Evolutionary conservation across 169 alveolate genomes (phyloP).

Genomic region (Amoebophrya sp.): DNA sequence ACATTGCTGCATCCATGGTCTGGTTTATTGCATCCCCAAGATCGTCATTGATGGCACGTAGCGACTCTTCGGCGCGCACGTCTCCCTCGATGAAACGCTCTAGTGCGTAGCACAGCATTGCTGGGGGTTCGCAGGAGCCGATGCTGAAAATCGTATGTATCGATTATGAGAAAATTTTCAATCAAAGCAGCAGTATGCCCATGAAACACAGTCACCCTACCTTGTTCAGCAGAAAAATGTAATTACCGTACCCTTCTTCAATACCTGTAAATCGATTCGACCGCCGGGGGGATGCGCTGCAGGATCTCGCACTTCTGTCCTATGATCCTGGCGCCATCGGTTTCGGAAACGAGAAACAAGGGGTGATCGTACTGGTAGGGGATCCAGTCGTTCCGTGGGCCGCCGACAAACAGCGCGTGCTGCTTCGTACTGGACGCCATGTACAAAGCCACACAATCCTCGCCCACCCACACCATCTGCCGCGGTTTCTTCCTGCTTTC

Average conservation of each 20-base stretch:
- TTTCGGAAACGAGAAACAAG: neutral
- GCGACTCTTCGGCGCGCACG: neutral
- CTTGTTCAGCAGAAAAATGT: too few species aligned
- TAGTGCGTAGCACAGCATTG: neutral
- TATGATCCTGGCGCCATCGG: neutral
- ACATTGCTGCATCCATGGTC: neutral
- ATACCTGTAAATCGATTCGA: neutral
- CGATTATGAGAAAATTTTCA: neutral
- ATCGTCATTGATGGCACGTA: neutral
- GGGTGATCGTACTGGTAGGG: slow-evolving; percentile 23
- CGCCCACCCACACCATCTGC: slow-evolving; percentile 17
- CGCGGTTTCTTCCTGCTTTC: neutral
- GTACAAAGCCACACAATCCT: neutral
- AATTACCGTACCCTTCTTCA: too few species aligned
- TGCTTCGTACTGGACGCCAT: neutral
- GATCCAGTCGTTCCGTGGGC: neutral
- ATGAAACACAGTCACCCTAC: too few species aligned
- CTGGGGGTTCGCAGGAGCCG: neutral
- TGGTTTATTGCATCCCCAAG: neutral
- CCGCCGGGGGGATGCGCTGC: slow-evolving; percentile 5
- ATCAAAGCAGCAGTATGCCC: neutral
- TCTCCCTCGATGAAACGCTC: neutral
- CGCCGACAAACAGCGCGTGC: neutral
- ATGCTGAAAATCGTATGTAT: neutral
- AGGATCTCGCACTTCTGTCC: slow-evolving; percentile 13